phyloP scores from a whole-genome alignment of 2,329 filamentous ascomycete species.

The Whalleya microplaca region DNA sequence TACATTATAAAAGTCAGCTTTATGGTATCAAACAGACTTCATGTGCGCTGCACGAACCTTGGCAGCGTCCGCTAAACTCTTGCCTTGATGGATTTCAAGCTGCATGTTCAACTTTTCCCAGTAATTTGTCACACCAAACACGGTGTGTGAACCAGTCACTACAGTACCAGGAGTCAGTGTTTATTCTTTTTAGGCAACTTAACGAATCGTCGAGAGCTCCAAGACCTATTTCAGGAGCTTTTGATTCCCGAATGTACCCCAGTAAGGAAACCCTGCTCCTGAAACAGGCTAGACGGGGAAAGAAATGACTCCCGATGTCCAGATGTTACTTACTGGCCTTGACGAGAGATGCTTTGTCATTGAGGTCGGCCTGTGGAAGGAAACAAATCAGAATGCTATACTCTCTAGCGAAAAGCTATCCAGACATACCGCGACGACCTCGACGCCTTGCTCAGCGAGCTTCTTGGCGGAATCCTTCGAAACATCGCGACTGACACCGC shows the following conservation, averaged over 20 bases:
- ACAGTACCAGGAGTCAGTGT: too few relatives aligned
- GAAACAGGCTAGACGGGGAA: too few relatives aligned
- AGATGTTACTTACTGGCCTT: too few relatives aligned
- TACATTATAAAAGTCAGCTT: slow-evolving; percentile 21
- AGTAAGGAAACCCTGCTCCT: too few relatives aligned
- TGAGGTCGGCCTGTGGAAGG: slow-evolving; percentile 48
- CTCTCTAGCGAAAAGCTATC: not conserved
- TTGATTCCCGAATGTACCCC: too few relatives aligned
- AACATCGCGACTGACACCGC: slow-evolving; percentile 57
- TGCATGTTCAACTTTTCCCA: slow-evolving; percentile 49
- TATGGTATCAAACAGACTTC: not conserved
- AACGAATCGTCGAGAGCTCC: too few relatives aligned
- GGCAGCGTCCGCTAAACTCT: slow-evolving; percentile 50
- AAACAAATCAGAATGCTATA: slow-evolving; percentile 5
- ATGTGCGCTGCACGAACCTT: slow-evolving; percentile 37
- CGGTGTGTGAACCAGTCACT: slow-evolving; percentile 51
- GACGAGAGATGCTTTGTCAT: slow-evolving; percentile 48
- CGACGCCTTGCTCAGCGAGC: slow-evolving; percentile 50
- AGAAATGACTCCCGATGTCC: too few relatives aligned
- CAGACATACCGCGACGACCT: slow-evolving; percentile 49
- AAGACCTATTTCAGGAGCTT: too few relatives aligned
- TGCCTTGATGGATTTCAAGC: slow-evolving; percentile 51
- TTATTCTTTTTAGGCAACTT: too few relatives aligned
- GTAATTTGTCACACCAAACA: slow-evolving; percentile 57
- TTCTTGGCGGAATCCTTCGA: slow-evolving; percentile 46